These are phyloP conservation scores for Lichtheimia ramosa DNA, from an alignment of 371 early-diverging fungal genomes.

Conservation along the genomic window DNA sequence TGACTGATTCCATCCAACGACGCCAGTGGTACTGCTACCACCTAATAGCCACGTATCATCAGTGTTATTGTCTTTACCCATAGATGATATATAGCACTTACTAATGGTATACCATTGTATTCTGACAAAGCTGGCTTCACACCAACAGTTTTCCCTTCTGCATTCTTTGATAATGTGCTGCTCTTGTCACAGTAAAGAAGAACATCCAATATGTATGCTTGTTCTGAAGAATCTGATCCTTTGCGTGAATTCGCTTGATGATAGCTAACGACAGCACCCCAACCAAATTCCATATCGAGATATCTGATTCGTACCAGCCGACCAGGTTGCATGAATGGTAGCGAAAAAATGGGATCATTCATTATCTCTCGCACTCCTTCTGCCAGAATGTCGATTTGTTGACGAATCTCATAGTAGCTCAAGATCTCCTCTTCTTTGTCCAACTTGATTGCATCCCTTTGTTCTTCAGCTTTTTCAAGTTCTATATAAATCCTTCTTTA, in stretches of 20 bases:
- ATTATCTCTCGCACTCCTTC: slow-evolving; percentile 75
- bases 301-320: slow-evolving; percentile 76
- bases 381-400: slow-evolving; percentile 67
- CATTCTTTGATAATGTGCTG: slow-evolving; percentile 55
- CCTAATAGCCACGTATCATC: slow-evolving; percentile 13
- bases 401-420: slow-evolving; percentile 76
- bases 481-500: slow-evolving; percentile 15
- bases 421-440: slow-evolving; percentile 71
- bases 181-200: slow-evolving; percentile 76
- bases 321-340: slow-evolving; percentile 90
- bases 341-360: slow-evolving; percentile 74
- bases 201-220: slow-evolving; percentile 80
- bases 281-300: slow-evolving; percentile 85
- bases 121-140: slow-evolving; percentile 63
- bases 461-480: slow-evolving; percentile 55
- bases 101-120: slow-evolving; percentile 63
- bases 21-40: slow-evolving; percentile 79
- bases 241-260: slow-evolving; percentile 20
- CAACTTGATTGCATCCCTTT: slow-evolving; percentile 58
- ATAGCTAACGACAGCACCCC: slow-evolving; percentile 81
- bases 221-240: slow-evolving; percentile 26
- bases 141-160: slow-evolving; percentile 57
- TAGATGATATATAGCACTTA: slow-evolving; percentile 7
- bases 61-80: background rate
- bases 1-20: slow-evolving; percentile 76